Percentiles rank a stretch among this genome's conserved stretches.
These are phyloP conservation scores for Suaeda aralocaspica DNA, from an alignment of 148 eudicot species.

Conservation along the genomic window DNA sequence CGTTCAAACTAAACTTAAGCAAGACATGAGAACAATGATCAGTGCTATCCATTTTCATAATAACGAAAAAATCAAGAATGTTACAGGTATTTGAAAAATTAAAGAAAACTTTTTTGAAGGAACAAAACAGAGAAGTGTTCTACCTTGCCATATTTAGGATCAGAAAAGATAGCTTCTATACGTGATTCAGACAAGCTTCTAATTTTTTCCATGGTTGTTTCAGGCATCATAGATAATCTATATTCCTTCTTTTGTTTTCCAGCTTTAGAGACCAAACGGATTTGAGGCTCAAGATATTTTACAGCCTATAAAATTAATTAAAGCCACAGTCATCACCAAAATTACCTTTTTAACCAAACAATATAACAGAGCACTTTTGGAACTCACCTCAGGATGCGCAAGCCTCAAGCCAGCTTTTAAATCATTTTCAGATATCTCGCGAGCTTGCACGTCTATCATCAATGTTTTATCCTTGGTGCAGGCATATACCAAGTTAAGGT, in stretches of 20 bases:
- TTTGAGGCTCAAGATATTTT: constrained; percentile 90
- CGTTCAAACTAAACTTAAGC: constrained; percentile 74
- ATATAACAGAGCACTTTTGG: constrained; percentile 5
- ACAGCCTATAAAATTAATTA: constrained; percentile 55
- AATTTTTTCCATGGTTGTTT: constrained; percentile 66
- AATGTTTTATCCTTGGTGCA: constrained; percentile 92
- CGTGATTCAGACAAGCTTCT: constrained; percentile 64
- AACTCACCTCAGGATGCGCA: constrained; percentile 87
- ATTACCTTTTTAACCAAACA: constrained; percentile 3
- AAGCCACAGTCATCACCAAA: constrained; percentile 12
- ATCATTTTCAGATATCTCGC: constrained; percentile 88
- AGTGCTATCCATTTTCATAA: background rate
- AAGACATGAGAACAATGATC: constrained; percentile 7
- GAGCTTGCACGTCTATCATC: constrained; percentile 98
- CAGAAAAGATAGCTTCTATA: constrained; percentile 85
- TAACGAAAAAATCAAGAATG: background rate
- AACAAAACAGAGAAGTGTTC: background rate
- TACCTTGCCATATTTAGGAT: constrained; percentile 88
- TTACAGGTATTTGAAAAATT: background rate
- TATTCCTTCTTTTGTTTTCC: constrained; percentile 87
- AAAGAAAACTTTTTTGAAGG: background rate
- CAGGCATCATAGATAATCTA: constrained; percentile 76
- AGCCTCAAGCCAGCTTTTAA: constrained; percentile 74
- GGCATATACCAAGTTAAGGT: constrained; percentile 94
- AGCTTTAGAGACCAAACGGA: constrained; percentile 78